Evolutionary conservation across 257 asterid genomes (phyloP), one percentile per base, ranked within the genome.

Genomic region (Striga asiatica): DNA sequence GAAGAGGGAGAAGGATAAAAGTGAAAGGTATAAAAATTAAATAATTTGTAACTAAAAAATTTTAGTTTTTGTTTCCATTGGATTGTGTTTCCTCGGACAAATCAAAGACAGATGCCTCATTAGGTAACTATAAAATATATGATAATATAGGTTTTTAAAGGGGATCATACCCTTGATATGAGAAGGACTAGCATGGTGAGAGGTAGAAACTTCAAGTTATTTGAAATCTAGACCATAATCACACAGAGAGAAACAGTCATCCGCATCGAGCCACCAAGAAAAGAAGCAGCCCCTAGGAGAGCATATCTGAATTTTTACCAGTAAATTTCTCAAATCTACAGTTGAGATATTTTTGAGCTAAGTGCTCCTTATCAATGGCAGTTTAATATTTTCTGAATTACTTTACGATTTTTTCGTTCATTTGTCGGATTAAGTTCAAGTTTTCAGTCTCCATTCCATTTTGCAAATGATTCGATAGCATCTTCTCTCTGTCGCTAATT

Each of bases 201-300:
- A 39, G 99, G 99, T 53, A 92, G 76, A 49, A 84, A 79, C 78
- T 82, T 84, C 79, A 92, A 75, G 78, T 92, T 92, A 69, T 88
- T 92, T 4, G 99, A 77, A 64, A 92, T 84, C 74, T 92, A 97
- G 24, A 92, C 95, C 95, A 92, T 84, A 56, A 92, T 92, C 51
- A 92, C 99, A 76, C 99, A 92, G 37, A 92, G 93, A 55, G 97
- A 92, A 17, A 92, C 95, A 5, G 99, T 92, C 97, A 92, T 88
- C 70, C 99, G 77, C 99, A 88, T 92, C n/a, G 97, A 92, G 51
- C 99, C 99, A 66, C 97, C 99, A 54, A 92, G 94, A 72, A 92
- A 84, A 62, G 99, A 88, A 54, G 97, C 99, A 65, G 97, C 97
- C 24, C 99, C 97, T 43, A 92, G 60, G 62, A 92, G 83, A 59